Evolutionary conservation across 176 grass and related monocot species (phyloP).

Genomic region (Miscanthus lutarioriparius): DNA sequence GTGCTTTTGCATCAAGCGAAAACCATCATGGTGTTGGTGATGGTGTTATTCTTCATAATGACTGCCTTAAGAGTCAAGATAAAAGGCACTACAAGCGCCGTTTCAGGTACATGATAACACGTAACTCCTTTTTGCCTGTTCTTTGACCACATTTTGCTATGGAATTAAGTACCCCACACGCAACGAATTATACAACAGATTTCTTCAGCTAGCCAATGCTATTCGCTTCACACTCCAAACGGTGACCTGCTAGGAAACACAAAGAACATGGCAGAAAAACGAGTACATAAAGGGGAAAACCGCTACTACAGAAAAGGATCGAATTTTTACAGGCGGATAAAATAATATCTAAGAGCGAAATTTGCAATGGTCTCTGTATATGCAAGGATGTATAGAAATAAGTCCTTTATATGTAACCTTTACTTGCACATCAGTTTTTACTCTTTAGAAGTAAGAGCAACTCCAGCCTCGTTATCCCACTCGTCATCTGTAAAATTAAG

Average conservation of each 20-base stretch:
- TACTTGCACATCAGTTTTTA: too few species aligned
- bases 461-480: background rate
- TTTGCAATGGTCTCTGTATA: background rate
- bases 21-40: slow-evolving; percentile 16
- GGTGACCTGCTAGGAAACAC: background rate
- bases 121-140: background rate
- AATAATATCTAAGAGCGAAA: background rate
- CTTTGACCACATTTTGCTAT: slow-evolving; percentile 15
- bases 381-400: background rate
- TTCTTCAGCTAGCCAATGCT: background rate
- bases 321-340: background rate
- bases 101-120: slow-evolving; percentile 9
- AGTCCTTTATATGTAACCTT: background rate
- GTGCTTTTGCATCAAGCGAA: slow-evolving; percentile 12
- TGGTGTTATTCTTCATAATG: slow-evolving; percentile 13
- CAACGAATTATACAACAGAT: background rate
- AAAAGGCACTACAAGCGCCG: slow-evolving; percentile 23
- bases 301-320: background rate
- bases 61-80: slow-evolving; percentile 33
- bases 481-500: too few species aligned
- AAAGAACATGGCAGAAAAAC: background rate
- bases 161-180: background rate
- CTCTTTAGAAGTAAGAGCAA: too few species aligned
- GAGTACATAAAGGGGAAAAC: background rate
- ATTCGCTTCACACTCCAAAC: slow-evolving; percentile 16